These are phyloP conservation scores for Vigna mungo DNA, from an alignment of 306 rosid species.

Conservation along the genomic window DNA sequence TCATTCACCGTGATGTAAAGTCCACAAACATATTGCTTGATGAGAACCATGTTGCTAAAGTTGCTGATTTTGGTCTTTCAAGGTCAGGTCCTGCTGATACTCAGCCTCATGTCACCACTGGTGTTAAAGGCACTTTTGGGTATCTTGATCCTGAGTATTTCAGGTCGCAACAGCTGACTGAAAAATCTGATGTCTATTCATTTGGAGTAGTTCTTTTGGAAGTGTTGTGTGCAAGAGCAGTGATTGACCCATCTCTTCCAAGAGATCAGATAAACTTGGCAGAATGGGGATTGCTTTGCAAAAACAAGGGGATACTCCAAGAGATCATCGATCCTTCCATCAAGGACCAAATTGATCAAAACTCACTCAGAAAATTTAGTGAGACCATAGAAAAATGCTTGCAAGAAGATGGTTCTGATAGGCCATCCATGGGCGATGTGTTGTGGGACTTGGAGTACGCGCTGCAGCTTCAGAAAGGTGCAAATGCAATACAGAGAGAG, in stretches of 20 bases:
- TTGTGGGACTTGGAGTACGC: constrained; percentile 70
- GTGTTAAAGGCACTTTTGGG: constrained; percentile 63
- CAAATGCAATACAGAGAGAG: constrained; percentile 34
- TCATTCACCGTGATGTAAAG: constrained; percentile 66
- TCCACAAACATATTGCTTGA: constrained; percentile 62
- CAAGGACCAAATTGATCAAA: constrained; percentile 46
- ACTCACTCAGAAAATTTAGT: constrained; percentile 55
- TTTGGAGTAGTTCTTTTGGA: constrained; percentile 68
- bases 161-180: constrained; percentile 54
- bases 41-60: constrained; percentile 61
- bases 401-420: constrained; percentile 49
- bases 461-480: constrained; percentile 57
- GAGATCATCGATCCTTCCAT: constrained; percentile 53
- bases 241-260: constrained; percentile 44
- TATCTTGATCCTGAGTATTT: constrained; percentile 70
- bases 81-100: constrained; percentile 57
- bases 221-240: constrained; percentile 63
- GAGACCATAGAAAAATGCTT: constrained; percentile 54
- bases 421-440: constrained; percentile 64
- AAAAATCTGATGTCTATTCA: constrained; percentile 70
- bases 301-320: constrained; percentile 48
- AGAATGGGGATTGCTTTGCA: constrained; percentile 62
- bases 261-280: constrained; percentile 58
- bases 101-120: constrained; percentile 47
- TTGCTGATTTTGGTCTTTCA: constrained; percentile 71